These are phyloP conservation scores for Apocynum venetum DNA, from an alignment of 257 asterid species.

Conservation along the genomic window DNA sequence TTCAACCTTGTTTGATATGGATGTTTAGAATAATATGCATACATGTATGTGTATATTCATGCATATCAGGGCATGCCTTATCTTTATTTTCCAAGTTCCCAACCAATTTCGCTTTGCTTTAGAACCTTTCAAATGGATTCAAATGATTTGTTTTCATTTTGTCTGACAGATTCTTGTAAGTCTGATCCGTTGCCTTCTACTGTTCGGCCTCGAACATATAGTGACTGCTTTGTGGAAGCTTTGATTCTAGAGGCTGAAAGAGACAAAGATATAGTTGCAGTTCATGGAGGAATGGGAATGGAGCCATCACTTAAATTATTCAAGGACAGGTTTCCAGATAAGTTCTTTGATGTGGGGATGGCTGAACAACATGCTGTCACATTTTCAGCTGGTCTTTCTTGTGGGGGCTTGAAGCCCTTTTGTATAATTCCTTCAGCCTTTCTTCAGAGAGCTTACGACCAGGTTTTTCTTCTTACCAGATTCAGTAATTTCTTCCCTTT, in stretches of 20 bases:
- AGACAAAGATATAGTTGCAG: conserved; percentile 72
- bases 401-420: conserved; percentile 88
- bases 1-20: not conserved
- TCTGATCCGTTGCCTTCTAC: conserved; percentile 22
- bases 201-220: conserved; percentile 46
- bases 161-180: conserved; percentile 31
- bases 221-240: conserved; percentile 68
- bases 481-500: not conserved
- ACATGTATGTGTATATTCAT: not conserved
- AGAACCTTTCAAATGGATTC: not conserved
- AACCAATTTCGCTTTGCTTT: not conserved
- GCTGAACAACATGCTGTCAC: conserved; percentile 99
- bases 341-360: conserved; percentile 79
- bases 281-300: conserved; percentile 91
- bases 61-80: too few species aligned
- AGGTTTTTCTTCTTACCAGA: conserved; percentile 36
- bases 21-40: not conserved
- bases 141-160: conserved; percentile 7
- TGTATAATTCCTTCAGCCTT: conserved; percentile 83
- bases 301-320: conserved; percentile 59
- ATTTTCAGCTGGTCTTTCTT: conserved; percentile 75
- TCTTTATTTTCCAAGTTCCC: not conserved
- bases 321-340: conserved; percentile 50
- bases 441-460: conserved; percentile 89
- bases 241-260: conserved; percentile 54